Percentiles rank a stretch among this genome's conserved stretches.
Conservation (phyloP, 306 rosid genomes). For the Lathyrus oleraceus region DNA sequence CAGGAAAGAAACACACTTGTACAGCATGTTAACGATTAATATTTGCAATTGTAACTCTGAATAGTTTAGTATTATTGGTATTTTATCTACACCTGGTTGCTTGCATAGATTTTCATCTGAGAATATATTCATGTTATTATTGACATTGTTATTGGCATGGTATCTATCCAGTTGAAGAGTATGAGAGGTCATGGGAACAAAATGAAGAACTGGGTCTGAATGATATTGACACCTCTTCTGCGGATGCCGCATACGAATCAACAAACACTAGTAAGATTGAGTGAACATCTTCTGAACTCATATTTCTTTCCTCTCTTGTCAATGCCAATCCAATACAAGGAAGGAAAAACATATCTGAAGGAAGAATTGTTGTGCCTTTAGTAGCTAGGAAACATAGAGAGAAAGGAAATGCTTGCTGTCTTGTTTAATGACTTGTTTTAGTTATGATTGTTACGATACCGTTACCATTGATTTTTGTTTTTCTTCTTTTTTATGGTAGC, state of each 20-base stretch:
- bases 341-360: constrained; percentile 5
- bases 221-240: constrained; percentile 86
- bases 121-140: neutral
- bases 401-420: neutral
- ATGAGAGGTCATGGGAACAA: constrained; percentile 94
- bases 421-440: constrained; percentile 15
- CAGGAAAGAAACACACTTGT: neutral
- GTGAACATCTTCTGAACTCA: constrained; percentile 12
- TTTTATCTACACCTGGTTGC: constrained; percentile 8
- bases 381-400: neutral
- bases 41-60: neutral
- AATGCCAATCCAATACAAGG: too few relatives aligned
- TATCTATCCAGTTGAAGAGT: constrained; percentile 66
- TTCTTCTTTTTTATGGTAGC: neutral
- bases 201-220: constrained; percentile 94
- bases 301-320: too few relatives aligned
- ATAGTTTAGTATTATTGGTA: constrained; percentile 1
- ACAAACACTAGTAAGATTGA: constrained; percentile 34
- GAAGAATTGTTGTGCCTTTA: constrained; percentile 6
- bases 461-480: neutral
- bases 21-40: neutral
- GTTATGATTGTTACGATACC: neutral
- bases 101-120: constrained; percentile 17
- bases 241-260: constrained; percentile 68
- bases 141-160: constrained; percentile 15